A percentile compares a stretch with the other conserved stretches of the same genome.
Conservation (phyloP, 169 alveolate species). For the Haemoproteus tartakovskyi region DNA sequence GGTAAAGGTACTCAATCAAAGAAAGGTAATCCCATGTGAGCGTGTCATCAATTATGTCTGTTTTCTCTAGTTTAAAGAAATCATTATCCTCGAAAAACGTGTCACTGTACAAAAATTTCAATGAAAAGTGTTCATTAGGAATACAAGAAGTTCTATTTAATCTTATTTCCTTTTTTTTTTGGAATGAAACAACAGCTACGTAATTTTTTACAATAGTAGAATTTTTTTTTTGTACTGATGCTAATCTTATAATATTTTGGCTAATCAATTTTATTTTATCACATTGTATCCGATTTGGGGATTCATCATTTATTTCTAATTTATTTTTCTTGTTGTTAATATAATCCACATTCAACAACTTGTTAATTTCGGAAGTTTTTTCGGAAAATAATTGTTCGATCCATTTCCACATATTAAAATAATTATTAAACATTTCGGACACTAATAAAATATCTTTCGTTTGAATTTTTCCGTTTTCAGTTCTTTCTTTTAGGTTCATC, state of each 20-base stretch:
- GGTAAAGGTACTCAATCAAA: no score
- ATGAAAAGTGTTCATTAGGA: no score
- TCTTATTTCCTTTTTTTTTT: no score
- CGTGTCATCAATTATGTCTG: no score
- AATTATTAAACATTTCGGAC: conserved; percentile 18
- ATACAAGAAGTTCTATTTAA: no score
- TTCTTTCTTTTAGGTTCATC: background rate
- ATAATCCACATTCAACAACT: conserved; percentile 7
- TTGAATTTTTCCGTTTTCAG: background rate
- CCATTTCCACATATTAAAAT: conserved; percentile 62
- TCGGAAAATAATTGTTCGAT: conserved; percentile 33
- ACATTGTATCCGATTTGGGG: background rate
- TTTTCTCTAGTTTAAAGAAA: no score
- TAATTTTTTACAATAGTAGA: conserved; percentile 23
- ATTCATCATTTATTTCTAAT: background rate
- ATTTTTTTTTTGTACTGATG: conserved; percentile 27
- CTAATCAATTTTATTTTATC: conserved; percentile 42
- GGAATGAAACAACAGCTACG: no score
- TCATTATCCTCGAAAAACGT: no score
- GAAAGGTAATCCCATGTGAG: no score
- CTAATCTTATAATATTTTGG: conserved; percentile 28
- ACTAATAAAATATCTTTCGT: conserved; percentile 1
- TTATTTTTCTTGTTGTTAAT: background rate
- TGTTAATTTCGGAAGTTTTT: conserved; percentile 34
- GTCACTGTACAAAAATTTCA: no score